Conservation (phyloP, 164 flowering plant species). For the Brasenia schreberi region DNA sequence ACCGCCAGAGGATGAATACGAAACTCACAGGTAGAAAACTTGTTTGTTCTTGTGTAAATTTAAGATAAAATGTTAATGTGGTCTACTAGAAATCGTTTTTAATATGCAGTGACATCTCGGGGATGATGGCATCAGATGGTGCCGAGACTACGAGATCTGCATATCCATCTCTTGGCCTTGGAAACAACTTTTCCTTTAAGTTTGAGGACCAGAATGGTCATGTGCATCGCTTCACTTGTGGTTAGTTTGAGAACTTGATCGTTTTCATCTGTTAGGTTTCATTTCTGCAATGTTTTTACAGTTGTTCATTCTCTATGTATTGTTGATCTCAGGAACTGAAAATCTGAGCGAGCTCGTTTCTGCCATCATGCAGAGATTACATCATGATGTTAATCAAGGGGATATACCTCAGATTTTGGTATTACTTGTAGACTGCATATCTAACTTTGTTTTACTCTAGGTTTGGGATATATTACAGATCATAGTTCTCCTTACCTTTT, state of each 20-base stretch:
- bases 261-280: neutral
- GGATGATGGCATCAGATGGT: conserved; percentile 51
- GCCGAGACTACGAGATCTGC: conserved; percentile 35
- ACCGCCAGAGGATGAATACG: conserved; percentile 74
- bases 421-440: conserved; percentile 6
- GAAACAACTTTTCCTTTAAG: conserved; percentile 77
- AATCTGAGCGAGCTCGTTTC: conserved; percentile 59
- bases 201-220: conserved; percentile 78
- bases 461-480: neutral
- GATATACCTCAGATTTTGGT: conserved; percentile 68
- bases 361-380: conserved; percentile 61
- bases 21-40: conserved; percentile 53
- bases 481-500: conserved; percentile 1
- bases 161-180: conserved; percentile 83
- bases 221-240: conserved; percentile 76
- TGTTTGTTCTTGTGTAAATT: neutral
- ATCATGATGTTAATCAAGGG: conserved; percentile 20
- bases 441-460: neutral
- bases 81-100: neutral
- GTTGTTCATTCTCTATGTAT: neutral
- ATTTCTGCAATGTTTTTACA: neutral
- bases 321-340: conserved; percentile 40
- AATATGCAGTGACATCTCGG: conserved; percentile 68
- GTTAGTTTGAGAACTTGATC: conserved; percentile 25
- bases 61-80: neutral